Conservation (phyloP, 331 rosid species). For the Arachis monticola region DNA sequence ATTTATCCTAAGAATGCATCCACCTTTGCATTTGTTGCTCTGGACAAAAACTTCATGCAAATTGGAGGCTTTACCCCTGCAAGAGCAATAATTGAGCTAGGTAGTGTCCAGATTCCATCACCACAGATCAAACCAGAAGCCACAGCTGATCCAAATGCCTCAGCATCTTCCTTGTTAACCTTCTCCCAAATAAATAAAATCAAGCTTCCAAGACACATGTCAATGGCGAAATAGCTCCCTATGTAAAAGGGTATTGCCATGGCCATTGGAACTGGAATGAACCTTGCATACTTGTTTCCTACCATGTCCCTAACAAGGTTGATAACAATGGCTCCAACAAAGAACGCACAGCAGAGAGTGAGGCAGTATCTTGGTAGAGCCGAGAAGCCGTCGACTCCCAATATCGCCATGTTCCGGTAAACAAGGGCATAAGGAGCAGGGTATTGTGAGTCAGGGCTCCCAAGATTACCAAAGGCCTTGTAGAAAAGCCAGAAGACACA, state of each 20-base stretch:
- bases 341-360: conserved; percentile 47
- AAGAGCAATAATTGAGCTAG: conserved; percentile 60
- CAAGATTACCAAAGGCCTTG: conserved; percentile 54
- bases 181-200: conserved; percentile 61
- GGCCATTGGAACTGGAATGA: conserved; percentile 75
- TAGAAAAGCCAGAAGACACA: conserved; percentile 70
- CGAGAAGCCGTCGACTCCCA: conserved; percentile 61
- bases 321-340: conserved; percentile 49
- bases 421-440: conserved; percentile 64
- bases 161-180: conserved; percentile 53
- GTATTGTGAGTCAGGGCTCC: conserved; percentile 46
- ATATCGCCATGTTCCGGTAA: conserved; percentile 58
- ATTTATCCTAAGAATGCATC: conserved; percentile 42
- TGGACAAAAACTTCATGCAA: conserved; percentile 70
- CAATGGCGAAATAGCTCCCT: conserved; percentile 61
- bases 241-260: conserved; percentile 72
- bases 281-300: conserved; percentile 47
- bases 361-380: conserved; percentile 61
- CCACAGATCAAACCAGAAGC: conserved; percentile 84
- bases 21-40: conserved; percentile 46
- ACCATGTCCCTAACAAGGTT: conserved; percentile 49
- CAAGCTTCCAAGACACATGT: conserved; percentile 69
- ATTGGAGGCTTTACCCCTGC: conserved; percentile 63
- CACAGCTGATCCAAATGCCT: conserved; percentile 58
- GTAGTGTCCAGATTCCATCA: conserved; percentile 72